Percentiles rank a stretch among this genome's conserved stretches.
These are phyloP conservation scores for Fraxinus sp. DNA, from an alignment of 305 asterid genomes.

Conservation along the genomic window DNA sequence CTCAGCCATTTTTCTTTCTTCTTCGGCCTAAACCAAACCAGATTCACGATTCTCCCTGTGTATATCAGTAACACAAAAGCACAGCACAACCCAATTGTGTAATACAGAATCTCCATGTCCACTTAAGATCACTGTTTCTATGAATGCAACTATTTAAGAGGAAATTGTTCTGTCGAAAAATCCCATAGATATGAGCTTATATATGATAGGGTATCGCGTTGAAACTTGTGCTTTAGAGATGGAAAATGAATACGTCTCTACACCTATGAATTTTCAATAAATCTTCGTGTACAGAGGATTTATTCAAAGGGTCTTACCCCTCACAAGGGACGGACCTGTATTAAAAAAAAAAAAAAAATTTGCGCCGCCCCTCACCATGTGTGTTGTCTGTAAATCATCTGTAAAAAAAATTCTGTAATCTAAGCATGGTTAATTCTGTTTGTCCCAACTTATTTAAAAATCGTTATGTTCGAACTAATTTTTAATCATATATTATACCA, in stretches of 20 bases:
- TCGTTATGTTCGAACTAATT: too few species aligned
- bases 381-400: too few species aligned
- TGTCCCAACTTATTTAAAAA: too few species aligned
- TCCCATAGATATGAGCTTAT: background rate
- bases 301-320: too few species aligned
- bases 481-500: too few species aligned
- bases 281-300: too few species aligned
- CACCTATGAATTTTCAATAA: background rate
- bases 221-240: background rate
- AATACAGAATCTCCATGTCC: background rate
- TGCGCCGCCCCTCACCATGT: too few species aligned
- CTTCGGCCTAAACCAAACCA: conserved; percentile 28
- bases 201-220: background rate
- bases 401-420: too few species aligned
- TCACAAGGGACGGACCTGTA: too few species aligned
- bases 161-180: background rate
- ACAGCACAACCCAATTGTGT: background rate
- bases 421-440: too few species aligned
- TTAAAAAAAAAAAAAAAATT: too few species aligned
- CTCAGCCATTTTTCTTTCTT: conserved; percentile 29
- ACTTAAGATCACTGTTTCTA: background rate
- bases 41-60: background rate
- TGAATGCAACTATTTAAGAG: background rate
- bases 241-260: background rate
- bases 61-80: background rate